Conservation (phyloP, 495 filamentous ascomycete species). For the Neurospora sublineolata region DNA sequence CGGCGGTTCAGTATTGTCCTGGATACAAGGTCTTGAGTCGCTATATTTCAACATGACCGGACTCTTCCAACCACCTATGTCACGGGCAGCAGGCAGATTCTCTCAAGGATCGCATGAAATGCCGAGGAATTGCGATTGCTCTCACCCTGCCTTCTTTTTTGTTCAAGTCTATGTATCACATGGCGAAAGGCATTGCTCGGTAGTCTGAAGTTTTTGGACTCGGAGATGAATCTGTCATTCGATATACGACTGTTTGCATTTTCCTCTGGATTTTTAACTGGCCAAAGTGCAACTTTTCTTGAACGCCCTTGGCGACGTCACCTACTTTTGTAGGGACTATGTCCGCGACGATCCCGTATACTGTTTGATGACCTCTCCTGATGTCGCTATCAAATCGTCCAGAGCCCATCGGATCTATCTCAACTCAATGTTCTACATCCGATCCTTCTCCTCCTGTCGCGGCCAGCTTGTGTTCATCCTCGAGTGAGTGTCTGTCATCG, state of each 20-base stretch:
- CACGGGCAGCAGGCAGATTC: not conserved
- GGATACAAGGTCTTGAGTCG: not conserved
- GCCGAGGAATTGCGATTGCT: not conserved
- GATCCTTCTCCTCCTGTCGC: not conserved
- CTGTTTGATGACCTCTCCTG: not conserved
- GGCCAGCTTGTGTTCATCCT: not conserved
- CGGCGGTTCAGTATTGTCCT: not conserved
- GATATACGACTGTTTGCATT: not conserved
- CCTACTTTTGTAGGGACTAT: not conserved
- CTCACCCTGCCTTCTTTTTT: not conserved
- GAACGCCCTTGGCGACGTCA: not conserved
- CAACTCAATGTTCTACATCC: not conserved
- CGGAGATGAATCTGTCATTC: not conserved
- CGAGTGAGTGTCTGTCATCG: not conserved
- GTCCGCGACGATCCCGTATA: not conserved
- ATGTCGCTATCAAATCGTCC: not conserved
- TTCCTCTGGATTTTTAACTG: not conserved
- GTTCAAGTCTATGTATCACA: not conserved
- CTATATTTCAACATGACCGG: not conserved
- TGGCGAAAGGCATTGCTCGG: not conserved
- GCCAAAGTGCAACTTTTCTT: not conserved
- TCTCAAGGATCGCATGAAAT: not conserved
- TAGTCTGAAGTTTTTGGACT: not conserved
- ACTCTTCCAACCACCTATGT: not conserved
- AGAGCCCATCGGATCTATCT: not conserved